phyloP scores from a whole-genome alignment of 2,329 filamentous ascomycete species.

The Fusarium oligoseptatum region DNA sequence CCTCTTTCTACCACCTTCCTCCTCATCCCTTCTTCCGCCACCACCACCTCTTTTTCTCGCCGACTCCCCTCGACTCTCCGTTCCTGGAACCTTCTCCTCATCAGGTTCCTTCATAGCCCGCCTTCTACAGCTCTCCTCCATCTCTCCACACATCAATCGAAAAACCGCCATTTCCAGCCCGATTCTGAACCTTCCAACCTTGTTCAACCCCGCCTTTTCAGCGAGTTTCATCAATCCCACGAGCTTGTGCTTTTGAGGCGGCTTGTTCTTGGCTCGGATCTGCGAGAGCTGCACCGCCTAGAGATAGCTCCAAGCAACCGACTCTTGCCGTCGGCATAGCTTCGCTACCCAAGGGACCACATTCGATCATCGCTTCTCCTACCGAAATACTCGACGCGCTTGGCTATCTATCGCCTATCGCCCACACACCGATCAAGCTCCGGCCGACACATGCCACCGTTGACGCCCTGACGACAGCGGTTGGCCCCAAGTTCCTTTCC shows the following conservation, averaged over 20 bases:
- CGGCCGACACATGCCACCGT: slow-evolving; percentile 43
- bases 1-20: not conserved
- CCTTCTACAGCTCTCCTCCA: slow-evolving; percentile 16
- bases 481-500: slow-evolving; percentile 40
- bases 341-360: slow-evolving; percentile 19
- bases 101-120: not conserved
- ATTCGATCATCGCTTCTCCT: not conserved
- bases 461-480: slow-evolving; percentile 40
- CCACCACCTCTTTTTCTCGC: slow-evolving; percentile 3
- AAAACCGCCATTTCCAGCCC: slow-evolving; percentile 24
- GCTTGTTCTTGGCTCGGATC: slow-evolving; percentile 5
- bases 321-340: slow-evolving; percentile 25
- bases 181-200: slow-evolving; percentile 18
- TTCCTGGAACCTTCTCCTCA: not conserved
- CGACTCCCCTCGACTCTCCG: not conserved
- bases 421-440: slow-evolving; percentile 30
- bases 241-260: slow-evolving; percentile 22
- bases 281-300: slow-evolving; percentile 19
- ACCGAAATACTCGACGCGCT: slow-evolving; percentile 9
- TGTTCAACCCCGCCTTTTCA: slow-evolving; percentile 34
- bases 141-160: slow-evolving; percentile 25
- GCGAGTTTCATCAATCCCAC: slow-evolving; percentile 17
- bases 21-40: slow-evolving; percentile 3
- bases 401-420: slow-evolving; percentile 21
- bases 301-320: slow-evolving; percentile 1